Conservation (phyloP, 75 land plant species). For the Pinus albicaulis region DNA sequence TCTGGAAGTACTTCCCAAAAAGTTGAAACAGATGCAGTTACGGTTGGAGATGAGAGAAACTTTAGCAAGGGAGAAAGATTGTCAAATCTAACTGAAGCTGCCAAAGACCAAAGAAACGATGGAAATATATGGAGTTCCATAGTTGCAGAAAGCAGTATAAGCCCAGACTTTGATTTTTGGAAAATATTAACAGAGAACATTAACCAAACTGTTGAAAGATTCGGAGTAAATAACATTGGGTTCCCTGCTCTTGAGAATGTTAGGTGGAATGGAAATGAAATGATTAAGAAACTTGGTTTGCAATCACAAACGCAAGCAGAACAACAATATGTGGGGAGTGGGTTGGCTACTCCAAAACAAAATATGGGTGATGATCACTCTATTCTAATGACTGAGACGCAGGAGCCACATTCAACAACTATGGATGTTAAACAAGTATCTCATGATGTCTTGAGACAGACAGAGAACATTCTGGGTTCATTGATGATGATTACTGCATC, state of each 20-base stretch:
- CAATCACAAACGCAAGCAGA: constrained; percentile 61
- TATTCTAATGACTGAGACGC: not conserved
- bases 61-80: not conserved
- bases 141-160: not conserved
- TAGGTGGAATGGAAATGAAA: constrained; percentile 66
- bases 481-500: constrained; percentile 61
- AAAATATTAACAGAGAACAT: constrained; percentile 42
- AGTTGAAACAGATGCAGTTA: no score
- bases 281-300: constrained; percentile 49
- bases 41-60: not conserved
- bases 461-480: constrained; percentile 73
- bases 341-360: constrained; percentile 56
- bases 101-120: not conserved
- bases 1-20: not conserved
- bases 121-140: not conserved
- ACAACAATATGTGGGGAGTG: constrained; percentile 68
- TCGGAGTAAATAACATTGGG: constrained; percentile 47
- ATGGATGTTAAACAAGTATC: constrained; percentile 61
- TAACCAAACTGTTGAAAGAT: constrained; percentile 36
- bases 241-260: constrained; percentile 53
- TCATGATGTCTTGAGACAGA: constrained; percentile 56
- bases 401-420: constrained; percentile 20
- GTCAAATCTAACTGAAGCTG: not conserved
- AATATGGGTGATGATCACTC: constrained; percentile 4
- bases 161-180: constrained; percentile 51